Base-by-base conservation (phyloP, 2,329 filamentous ascomycete genomes). In the Curvularia sp. region DNA sequence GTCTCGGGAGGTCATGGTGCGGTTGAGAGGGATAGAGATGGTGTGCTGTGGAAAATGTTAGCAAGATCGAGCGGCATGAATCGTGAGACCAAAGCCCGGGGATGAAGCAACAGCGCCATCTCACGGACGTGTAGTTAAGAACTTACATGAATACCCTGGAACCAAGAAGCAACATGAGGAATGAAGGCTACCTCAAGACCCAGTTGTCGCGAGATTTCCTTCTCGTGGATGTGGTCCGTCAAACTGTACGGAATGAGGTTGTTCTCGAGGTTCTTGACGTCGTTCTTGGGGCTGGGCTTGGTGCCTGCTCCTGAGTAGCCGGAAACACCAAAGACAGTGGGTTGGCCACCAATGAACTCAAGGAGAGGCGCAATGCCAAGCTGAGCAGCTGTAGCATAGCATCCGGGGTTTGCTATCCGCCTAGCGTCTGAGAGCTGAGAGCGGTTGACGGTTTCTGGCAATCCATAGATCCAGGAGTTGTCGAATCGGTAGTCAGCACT, bases 401-500 rank as follows among this genome's bases (percentile, higher is more conserved):
- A 98, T 50, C 95, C 95, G 4, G 95, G 95, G 80, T 97, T 97
- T 63, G 90, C 85, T 74, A 99, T 97, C 55, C 92, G 88, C 15
- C 85, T 93, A 5, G 94, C 87, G 65, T 89, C 85, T 24, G 89
- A 87, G 68, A 98, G 93, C 66, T 89, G 85, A 60, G 86, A 85
- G 55, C 94, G 88, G 76, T 88, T 87, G 49, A 92, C 86, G 49
- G 97, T 83, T 79, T 98, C 95, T 13, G 93, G 93, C 4, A 97
- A 88, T 67, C 92, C 92, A 73, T 97, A 98, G 0, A 91, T 92
- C 93, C 93, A 96, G 24, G 84, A 83, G 56, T 84, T 81, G 73
- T 96, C 90, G 76, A 97, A 98, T 50, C 94, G 89, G 79, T 97
- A 96, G 80, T 99, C 95, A 60, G 95, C 95, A n/a, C 93, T 97